phyloP scores from a whole-genome alignment of 2,329 filamentous ascomycete genomes.

The Aspergillus novoparasiticus region DNA sequence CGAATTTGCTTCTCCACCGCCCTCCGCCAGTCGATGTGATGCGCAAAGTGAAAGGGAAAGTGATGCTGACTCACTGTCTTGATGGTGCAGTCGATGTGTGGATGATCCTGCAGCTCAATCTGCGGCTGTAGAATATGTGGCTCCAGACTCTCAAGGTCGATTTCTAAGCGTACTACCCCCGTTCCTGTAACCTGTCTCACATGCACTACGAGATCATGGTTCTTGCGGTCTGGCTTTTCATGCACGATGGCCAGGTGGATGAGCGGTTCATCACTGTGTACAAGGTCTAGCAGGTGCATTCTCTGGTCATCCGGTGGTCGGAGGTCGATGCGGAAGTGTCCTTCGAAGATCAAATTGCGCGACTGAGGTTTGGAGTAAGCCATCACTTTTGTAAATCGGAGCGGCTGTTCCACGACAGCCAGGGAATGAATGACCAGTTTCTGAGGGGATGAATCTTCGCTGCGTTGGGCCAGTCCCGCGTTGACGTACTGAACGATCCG shows the following conservation, averaged over 20 bases:
- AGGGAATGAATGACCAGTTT: conserved; percentile 19
- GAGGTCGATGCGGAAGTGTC: conserved; percentile 14
- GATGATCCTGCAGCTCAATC: conserved; percentile 19
- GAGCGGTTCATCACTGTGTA: conserved; percentile 9
- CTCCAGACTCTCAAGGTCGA: conserved; percentile 17
- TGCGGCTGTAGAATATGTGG: conserved; percentile 19
- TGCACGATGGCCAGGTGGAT: conserved; percentile 17
- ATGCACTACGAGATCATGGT: conserved; percentile 17
- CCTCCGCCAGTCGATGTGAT: conserved; percentile 21
- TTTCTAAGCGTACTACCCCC: conserved; percentile 15
- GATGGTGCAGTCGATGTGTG: conserved; percentile 21
- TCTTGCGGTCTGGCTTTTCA: conserved; percentile 6
- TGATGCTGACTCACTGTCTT: conserved; percentile 21
- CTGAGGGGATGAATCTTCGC: conserved; percentile 1
- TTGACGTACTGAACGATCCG: conserved; percentile 19
- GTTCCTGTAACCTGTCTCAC: conserved; percentile 14
- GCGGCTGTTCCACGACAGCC: conserved; percentile 15
- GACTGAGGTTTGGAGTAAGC: conserved; percentile 9
- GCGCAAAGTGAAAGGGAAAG: conserved; percentile 23
- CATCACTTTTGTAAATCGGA: conserved; percentile 13
- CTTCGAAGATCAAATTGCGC: conserved; percentile 19
- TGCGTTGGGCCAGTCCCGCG: conserved; percentile 12
- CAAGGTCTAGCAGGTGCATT: conserved; percentile 7
- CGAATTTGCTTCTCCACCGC: conserved; percentile 21
- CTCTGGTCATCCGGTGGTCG: conserved; percentile 7